Base-by-base conservation (phyloP, 2,329 filamentous ascomycete species). In the Colletotrichum sp. region DNA sequence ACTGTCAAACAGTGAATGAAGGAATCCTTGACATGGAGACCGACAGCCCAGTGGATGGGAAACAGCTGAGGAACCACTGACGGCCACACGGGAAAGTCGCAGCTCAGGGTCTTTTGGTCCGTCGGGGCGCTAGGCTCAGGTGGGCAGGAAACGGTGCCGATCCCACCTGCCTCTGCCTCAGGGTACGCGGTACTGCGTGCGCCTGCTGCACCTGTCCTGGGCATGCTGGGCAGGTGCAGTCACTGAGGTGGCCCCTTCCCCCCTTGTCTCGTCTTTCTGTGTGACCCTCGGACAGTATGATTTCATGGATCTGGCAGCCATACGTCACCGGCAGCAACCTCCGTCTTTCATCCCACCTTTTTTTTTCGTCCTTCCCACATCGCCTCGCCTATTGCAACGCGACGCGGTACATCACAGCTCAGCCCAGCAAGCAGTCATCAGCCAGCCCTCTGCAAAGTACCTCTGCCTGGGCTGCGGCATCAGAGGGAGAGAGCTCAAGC, bases 251-350 rank as follows among this genome's bases (percentile, higher is more conserved):
- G 43, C 43, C 43, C 43, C 43, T 52, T 34, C 18, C 21, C 55
- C 71, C 66, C 71, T 36, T 64, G 67, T 66, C 67, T 65, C 48
- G 72, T 65, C 67, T 48, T 63, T 34, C 39, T 43, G 48, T 28
- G 57, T 57, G 48, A 34, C 61, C 72, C 67, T 67, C 68, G 61
- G 68, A 75, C 61, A 8, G 68, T 72, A 75, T 75, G 72, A 75
- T 75, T 75, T 72, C 72, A 75, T 75, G 72, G 68, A 72, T 43
- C 39, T 72, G 52, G 36, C n/a, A 71, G 26, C 21, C 24, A 52
- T 75, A 75, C 72, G 68, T 75, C 72, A 75, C 68, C 57, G 69
- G 24, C 60, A 74, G 59, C 26, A 52, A 72, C 43, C 61, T 21
- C 43, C 61, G 32, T 70, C 21, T n/a, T 52, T 32, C 43, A 64